Conservation (phyloP, 1,284 basidiomycete species). For the Prillingera fragicola region DNA sequence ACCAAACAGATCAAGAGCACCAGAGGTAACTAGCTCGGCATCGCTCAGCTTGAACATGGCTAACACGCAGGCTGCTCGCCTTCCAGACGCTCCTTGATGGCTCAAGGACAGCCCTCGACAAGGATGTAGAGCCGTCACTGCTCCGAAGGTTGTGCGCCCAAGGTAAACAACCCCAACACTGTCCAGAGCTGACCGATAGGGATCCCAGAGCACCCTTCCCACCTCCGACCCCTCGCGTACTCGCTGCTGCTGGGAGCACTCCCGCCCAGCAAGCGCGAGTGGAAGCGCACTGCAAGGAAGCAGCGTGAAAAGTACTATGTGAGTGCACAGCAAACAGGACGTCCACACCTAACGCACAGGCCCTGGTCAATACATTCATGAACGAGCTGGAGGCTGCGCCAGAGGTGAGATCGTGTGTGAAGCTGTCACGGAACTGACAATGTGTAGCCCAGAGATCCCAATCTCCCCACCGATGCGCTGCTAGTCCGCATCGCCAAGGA, state of each 20-base stretch:
- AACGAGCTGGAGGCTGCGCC: constrained; percentile 23
- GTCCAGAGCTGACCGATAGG: constrained; percentile 20
- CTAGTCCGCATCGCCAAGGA: constrained; percentile 37
- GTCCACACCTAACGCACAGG: constrained; percentile 11
- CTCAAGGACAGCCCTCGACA: constrained; percentile 28
- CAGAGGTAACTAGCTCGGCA: no score
- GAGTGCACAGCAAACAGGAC: constrained; percentile 7
- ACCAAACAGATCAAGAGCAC: no score
- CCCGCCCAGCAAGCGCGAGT: constrained; percentile 32
- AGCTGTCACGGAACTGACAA: not conserved
- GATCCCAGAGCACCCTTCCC: constrained; percentile 42
- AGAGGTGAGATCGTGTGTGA: constrained; percentile 11
- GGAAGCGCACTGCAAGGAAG: constrained; percentile 24
- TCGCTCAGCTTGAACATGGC: no score
- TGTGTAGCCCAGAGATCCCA: constrained; percentile 25
- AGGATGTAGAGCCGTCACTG: constrained; percentile 30
- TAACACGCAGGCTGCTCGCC: constrained; percentile 36
- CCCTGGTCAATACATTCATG: constrained; percentile 28
- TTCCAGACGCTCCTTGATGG: constrained; percentile 43
- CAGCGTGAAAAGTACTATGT: constrained; percentile 38
- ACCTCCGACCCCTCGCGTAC: constrained; percentile 43
- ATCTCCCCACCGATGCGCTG: constrained; percentile 28
- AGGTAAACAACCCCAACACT: constrained; percentile 21
- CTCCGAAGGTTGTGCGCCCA: constrained; percentile 37
- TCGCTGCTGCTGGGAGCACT: constrained; percentile 38